Evolutionary conservation across 441 rosid genomes (phyloP).

Genomic region (Brassica balearica): DNA sequence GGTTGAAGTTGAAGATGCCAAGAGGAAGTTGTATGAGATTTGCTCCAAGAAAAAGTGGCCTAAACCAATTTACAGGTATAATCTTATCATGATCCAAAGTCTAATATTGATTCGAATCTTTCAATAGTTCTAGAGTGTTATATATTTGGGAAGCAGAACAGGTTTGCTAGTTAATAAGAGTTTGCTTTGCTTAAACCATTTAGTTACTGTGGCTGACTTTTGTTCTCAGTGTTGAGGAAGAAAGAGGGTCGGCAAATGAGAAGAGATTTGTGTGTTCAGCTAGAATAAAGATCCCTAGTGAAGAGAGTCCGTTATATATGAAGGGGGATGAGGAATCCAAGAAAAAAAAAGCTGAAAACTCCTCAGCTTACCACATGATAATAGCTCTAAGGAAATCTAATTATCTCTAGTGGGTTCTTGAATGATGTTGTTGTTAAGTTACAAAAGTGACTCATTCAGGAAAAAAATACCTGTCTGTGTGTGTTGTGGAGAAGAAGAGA

Average conservation of each 20-base stretch:
- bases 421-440: slow-evolving; percentile 31
- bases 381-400: slow-evolving; percentile 47
- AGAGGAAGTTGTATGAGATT: slow-evolving; percentile 64
- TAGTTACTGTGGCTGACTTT: slow-evolving; percentile 28
- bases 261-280: slow-evolving; percentile 62
- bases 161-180: not conserved
- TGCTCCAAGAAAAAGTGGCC: slow-evolving; percentile 71
- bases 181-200: slow-evolving; percentile 9
- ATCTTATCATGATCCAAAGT: slow-evolving; percentile 23
- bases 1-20: slow-evolving; percentile 60
- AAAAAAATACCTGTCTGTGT: not conserved
- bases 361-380: slow-evolving; percentile 73
- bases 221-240: slow-evolving; percentile 58
- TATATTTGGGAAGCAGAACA: not conserved
- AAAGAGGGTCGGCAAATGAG: slow-evolving; percentile 52
- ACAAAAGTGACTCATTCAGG: slow-evolving; percentile 14
- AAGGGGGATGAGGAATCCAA: slow-evolving; percentile 58
- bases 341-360: slow-evolving; percentile 68
- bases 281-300: slow-evolving; percentile 52
- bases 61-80: slow-evolving; percentile 68
- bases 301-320: slow-evolving; percentile 44
- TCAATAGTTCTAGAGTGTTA: not conserved
- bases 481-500: not conserved
- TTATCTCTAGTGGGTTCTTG: slow-evolving; percentile 42
- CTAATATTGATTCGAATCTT: not conserved